Conservation (phyloP, 257 asterid species). For the Gentiana macrophylla region DNA sequence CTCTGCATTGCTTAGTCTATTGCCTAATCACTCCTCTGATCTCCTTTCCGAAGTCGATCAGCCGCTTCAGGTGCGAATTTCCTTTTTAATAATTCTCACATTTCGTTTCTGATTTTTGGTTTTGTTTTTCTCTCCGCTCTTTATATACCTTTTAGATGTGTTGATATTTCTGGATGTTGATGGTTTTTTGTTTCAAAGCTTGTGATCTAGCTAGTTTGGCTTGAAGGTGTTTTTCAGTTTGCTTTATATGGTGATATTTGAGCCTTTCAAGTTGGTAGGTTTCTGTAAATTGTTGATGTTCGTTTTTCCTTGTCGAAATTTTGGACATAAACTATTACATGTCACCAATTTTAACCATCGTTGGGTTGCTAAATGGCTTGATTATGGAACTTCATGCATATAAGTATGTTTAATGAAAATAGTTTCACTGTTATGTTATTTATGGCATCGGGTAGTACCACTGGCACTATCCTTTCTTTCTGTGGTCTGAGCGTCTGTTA, state of each 20-base stretch:
- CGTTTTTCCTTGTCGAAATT: neutral
- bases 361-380: neutral
- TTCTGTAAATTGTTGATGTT: neutral
- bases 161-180: neutral
- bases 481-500: neutral
- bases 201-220: neutral
- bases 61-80: slow-evolving; percentile 69
- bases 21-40: slow-evolving; percentile 90
- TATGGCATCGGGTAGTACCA: no score
- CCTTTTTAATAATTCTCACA: neutral
- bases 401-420: no score
- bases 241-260: neutral
- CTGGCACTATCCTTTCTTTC: no score
- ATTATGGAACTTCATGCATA: neutral
- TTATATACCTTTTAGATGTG: neutral
- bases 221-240: neutral
- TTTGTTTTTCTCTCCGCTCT: neutral
- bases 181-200: no score
- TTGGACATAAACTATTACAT: no score
- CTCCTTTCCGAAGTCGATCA: slow-evolving; percentile 97
- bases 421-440: no score
- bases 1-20: slow-evolving; percentile 77
- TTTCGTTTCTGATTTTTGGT: neutral
- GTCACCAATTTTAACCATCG: no score
- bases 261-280: no score